Percentiles rank a stretch among this genome's conserved stretches.
phyloP scores from a whole-genome alignment of 192 early-diverging fungal genomes.

The Podila verticillata region DNA sequence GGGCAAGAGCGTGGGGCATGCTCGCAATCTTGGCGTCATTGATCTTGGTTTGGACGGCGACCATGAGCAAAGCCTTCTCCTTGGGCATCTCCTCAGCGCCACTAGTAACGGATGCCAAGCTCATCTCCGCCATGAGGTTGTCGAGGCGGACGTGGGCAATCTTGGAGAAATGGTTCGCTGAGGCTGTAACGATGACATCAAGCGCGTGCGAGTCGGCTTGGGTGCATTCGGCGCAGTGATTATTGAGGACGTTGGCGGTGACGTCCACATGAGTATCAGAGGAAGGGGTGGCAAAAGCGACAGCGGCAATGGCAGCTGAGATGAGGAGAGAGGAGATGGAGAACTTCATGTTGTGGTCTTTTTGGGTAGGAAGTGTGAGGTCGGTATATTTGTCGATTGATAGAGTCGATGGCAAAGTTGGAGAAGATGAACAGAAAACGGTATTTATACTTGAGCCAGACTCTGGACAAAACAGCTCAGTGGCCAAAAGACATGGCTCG shows the following conservation, averaged over 20 bases:
- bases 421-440: no score
- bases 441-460: no score
- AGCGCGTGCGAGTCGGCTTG: background rate
- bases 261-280: background rate
- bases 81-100: constrained; percentile 14
- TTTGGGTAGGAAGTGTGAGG: background rate
- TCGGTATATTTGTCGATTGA: no score
- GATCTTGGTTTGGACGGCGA: constrained; percentile 15
- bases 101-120: constrained; percentile 14
- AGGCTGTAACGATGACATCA: constrained; percentile 13
- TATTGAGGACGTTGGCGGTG: background rate
- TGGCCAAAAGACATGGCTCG: no score
- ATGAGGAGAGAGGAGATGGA: constrained; percentile 15
- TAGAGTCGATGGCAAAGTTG: background rate
- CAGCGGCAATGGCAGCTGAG: constrained; percentile 20
- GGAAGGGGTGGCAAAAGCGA: constrained; percentile 8
- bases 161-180: constrained; percentile 3
- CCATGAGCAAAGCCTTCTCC: constrained; percentile 9
- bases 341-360: constrained; percentile 16
- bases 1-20: constrained; percentile 12
- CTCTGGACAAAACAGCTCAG: no score
- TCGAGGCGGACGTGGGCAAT: constrained; percentile 15
- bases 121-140: constrained; percentile 6
- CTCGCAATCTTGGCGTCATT: constrained; percentile 29
- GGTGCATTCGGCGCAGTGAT: constrained; percentile 6